These are phyloP conservation scores for Royoungia palumana DNA, from an alignment of 768 basidiomycete species.

Conservation along the genomic window DNA sequence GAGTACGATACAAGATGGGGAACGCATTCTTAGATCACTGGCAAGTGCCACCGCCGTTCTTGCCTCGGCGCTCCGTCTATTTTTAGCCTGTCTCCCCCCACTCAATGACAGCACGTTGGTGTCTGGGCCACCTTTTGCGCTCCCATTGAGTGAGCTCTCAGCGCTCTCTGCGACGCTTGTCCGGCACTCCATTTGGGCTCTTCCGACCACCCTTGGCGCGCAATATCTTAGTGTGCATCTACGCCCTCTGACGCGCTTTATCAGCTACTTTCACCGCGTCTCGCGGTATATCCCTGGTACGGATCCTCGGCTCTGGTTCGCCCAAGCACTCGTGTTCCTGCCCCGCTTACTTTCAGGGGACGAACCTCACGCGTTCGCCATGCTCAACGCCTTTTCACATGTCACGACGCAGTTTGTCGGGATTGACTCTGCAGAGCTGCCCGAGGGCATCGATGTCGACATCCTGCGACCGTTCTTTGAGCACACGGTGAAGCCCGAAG, in stretches of 20 bases:
- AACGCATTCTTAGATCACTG: conserved; percentile 26
- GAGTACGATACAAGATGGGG: conserved; percentile 1
- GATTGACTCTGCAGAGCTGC: conserved; percentile 20
- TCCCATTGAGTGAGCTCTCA: conserved; percentile 59
- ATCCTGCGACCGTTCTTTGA: conserved; percentile 53
- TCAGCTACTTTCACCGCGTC: conserved; percentile 54
- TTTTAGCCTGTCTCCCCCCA: conserved; percentile 58
- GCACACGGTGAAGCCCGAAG: conserved; percentile 41
- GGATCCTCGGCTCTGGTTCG: conserved; percentile 60
- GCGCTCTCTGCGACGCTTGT: conserved; percentile 48
- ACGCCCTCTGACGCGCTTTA: conserved; percentile 53
- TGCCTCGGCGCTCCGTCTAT: conserved; percentile 53
- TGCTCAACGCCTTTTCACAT: conserved; percentile 29
- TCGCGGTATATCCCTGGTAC: conserved; percentile 55
- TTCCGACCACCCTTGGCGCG: conserved; percentile 6
- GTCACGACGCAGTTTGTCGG: conserved; percentile 20
- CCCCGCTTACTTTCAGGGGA: conserved; percentile 66
- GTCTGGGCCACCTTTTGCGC: conserved; percentile 52
- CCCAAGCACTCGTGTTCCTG: conserved; percentile 59
- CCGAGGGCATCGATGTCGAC: conserved; percentile 27
- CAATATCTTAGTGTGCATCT: conserved; percentile 12
- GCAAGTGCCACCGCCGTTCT: conserved; percentile 37
- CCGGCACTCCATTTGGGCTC: conserved; percentile 51
- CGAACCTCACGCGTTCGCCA: conserved; percentile 52
- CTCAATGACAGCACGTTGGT: conserved; percentile 35